Base-by-base conservation (phyloP, 495 filamentous ascomycete species). In the Hyaloscypha variabilis region DNA sequence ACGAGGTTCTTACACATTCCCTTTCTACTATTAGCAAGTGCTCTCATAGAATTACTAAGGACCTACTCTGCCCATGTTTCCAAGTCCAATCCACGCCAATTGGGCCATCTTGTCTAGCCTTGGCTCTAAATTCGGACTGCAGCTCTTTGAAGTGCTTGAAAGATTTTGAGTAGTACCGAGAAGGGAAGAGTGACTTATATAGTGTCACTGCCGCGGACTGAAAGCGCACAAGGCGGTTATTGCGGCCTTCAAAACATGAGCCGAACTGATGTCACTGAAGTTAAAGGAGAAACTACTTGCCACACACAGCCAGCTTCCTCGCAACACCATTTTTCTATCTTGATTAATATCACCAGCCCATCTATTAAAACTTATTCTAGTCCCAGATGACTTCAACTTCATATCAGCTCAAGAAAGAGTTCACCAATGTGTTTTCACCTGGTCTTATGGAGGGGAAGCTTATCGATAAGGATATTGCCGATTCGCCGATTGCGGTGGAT, bases 41-140 rank as follows among this genome's bases (percentile, higher is more conserved):
- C 50, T 52, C 51, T 60, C 46, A 54, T 19, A 36, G 53, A 42
- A 31, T 17, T 60, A 68, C 39, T 28, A 10, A 21, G 23, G 19
- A 80, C 87, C 79, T 81, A 93, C 92, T 64, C 90, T 82, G 66
- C 93, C 93, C 85, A 97, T 96, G 75, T 97, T 97, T 10, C 93
- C 93, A 60, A 97, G 81, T 58, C 93, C 93, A 61, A 96, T 90
- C 88, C 89, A 97, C 71, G 93, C 80, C 55, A 93, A 56, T 73
- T 84, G 87, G 55, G 87, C 78, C 87, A 90, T 89, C 11, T 63
- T 69, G 49, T 58, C 25, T 29, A n/a, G 52, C 30, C 21, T 5
- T 6, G 0, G 6, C 39, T 46, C 17, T 46, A 46, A 46, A 19
- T 46, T 46, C 10, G 19, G 39, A 17, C 4, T 46, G 39, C 4